Evolutionary conservation across 345 rosid genomes (phyloP).

Genomic region (Melaleuca alternifolia): DNA sequence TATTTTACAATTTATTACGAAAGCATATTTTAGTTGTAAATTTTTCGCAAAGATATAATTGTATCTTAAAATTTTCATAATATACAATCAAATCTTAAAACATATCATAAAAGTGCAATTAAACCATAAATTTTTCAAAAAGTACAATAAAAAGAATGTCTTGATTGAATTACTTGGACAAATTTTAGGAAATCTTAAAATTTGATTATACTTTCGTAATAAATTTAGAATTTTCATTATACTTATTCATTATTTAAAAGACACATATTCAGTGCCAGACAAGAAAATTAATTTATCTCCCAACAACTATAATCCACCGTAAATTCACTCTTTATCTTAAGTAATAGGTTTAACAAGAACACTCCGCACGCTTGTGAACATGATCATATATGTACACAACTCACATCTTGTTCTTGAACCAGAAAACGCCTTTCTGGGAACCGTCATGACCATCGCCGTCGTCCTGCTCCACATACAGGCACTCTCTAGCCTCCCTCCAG

Average conservation of each 20-base stretch:
- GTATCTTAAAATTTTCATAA: no score
- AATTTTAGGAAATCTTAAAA: no score
- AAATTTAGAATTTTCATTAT: no score
- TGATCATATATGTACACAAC: neutral
- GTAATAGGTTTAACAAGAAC: neutral
- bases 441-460: neutral
- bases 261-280: neutral
- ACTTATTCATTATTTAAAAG: neutral
- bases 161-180: no score
- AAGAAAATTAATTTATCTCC: neutral
- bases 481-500: conserved; percentile 11
- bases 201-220: no score
- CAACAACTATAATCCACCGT: neutral
- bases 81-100: no score
- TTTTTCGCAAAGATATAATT: no score
- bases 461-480: conserved; percentile 8
- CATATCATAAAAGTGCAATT: no score
- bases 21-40: no score
- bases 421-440: neutral
- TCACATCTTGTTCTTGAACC: conserved; percentile 10
- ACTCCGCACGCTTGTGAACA: neutral
- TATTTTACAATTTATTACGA: no score
- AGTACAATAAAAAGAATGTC: no score
- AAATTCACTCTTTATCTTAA: neutral
- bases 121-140: no score